These are phyloP conservation scores for Monosporascus sp. DNA, from an alignment of 2,329 filamentous ascomycete species.

Conservation along the genomic window DNA sequence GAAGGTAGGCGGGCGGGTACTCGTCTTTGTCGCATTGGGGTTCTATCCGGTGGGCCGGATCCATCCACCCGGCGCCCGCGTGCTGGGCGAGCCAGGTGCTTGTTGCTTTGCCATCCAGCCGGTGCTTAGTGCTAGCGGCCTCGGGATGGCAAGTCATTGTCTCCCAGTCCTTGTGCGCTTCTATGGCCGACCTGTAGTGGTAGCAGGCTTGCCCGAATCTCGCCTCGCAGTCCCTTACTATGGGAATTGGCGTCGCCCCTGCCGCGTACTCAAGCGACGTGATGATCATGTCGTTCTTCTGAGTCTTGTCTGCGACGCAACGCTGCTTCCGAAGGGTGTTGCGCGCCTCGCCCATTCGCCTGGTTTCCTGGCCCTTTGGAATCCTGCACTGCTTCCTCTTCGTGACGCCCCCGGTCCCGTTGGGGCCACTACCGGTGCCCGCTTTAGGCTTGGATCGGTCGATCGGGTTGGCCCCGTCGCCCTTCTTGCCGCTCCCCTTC, in stretches of 20 bases:
- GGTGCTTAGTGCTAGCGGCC: not conserved
- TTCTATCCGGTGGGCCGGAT: not conserved
- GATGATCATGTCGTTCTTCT: constrained; percentile 10
- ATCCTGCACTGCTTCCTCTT: constrained; percentile 8
- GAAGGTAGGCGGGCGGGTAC: constrained; percentile 1
- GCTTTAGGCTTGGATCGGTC: constrained; percentile 5
- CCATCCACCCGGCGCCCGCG: not conserved
- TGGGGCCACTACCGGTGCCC: not conserved
- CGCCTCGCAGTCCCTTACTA: constrained; percentile 2
- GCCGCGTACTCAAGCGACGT: constrained; percentile 10
- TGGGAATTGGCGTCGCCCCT: constrained; percentile 3
- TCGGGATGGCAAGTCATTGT: constrained; percentile 3
- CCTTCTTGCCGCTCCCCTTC: constrained; percentile 12
- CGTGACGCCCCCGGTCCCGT: not conserved
- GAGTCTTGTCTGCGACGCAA: constrained; percentile 8
- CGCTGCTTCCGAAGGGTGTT: constrained; percentile 12
- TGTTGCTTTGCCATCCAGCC: not conserved
- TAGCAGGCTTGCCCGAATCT: constrained; percentile 17
- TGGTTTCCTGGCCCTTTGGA: constrained; percentile 1
- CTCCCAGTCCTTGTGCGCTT: not conserved
- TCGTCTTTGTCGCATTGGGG: not conserved
- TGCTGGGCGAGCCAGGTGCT: not conserved
- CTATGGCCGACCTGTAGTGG: constrained; percentile 18
- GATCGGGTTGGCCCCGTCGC: constrained; percentile 9
- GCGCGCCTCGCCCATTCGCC: too few species aligned